A percentile compares a stretch with the other conserved stretches of the same genome.
These are phyloP conservation scores for Solanum pimpinellifolium DNA, from an alignment of 257 asterid species.

Conservation along the genomic window DNA sequence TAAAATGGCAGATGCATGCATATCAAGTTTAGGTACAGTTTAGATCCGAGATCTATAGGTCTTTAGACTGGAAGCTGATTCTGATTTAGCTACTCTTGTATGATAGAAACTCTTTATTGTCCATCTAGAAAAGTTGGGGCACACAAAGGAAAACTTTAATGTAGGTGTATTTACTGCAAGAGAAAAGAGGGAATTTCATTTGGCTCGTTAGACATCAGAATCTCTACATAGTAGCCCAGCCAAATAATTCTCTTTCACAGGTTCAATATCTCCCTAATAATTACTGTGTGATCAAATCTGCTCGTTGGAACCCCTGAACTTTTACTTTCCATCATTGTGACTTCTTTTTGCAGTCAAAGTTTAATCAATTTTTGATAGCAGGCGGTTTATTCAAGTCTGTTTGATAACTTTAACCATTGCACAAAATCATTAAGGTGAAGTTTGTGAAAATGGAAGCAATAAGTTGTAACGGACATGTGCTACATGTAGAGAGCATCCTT, in stretches of 20 bases:
- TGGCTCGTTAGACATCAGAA: background rate
- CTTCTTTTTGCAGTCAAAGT: background rate
- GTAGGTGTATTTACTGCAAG: background rate
- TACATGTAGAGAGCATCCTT: background rate
- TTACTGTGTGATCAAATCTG: background rate
- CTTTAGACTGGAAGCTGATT: background rate
- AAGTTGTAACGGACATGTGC: background rate
- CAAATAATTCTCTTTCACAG: background rate
- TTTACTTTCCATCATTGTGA: background rate
- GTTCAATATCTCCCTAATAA: background rate
- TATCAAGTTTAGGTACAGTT: background rate
- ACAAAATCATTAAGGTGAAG: background rate
- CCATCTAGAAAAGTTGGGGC: background rate
- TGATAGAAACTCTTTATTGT: background rate
- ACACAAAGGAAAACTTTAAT: background rate
- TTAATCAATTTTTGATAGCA: background rate
- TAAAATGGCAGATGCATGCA: background rate
- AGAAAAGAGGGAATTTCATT: background rate
- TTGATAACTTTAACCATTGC: background rate
- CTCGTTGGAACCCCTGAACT: background rate
- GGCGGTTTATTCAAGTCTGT: background rate
- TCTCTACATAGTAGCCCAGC: background rate
- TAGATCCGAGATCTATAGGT: background rate
- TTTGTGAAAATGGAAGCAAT: background rate
- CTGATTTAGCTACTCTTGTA: background rate